phyloP scores from a whole-genome alignment of 192 early-diverging fungal species.

The Pecoramyces ruminantium region DNA sequence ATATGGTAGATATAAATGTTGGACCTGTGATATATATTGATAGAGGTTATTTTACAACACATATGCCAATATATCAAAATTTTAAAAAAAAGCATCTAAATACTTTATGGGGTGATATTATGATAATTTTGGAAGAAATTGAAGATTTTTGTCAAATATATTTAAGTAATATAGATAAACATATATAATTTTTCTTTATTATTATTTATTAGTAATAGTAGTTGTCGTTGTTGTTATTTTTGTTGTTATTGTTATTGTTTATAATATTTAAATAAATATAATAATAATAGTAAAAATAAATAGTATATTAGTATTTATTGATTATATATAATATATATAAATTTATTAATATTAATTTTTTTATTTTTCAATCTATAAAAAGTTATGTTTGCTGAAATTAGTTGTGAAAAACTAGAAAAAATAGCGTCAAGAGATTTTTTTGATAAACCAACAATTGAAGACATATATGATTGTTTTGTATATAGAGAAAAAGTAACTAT shows the following conservation, averaged over 20 bases:
- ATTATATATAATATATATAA: no score
- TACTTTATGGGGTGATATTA: neutral
- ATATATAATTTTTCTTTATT: no score
- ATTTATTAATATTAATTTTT: no score
- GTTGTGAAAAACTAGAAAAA: neutral
- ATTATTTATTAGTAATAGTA: no score
- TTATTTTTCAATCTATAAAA: neutral
- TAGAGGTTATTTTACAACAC: neutral
- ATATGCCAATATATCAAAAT: neutral
- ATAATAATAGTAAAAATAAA: no score
- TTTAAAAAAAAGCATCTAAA: neutral
- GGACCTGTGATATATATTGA: neutral
- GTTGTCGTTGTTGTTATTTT: no score
- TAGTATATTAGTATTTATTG: no score
- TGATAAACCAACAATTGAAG: neutral
- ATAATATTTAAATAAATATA: no score
- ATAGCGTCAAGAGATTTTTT: neutral
- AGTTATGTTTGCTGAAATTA: neutral
- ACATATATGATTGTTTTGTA: neutral
- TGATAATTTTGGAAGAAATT: neutral
- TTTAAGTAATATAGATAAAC: neutral
- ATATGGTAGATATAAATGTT: neutral
- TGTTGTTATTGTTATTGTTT: no score
- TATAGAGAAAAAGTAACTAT: neutral
- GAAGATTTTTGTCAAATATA: neutral